Base-by-base conservation (phyloP, 1,139 yeast species). In the Magnusiomyces ingens region DNA sequence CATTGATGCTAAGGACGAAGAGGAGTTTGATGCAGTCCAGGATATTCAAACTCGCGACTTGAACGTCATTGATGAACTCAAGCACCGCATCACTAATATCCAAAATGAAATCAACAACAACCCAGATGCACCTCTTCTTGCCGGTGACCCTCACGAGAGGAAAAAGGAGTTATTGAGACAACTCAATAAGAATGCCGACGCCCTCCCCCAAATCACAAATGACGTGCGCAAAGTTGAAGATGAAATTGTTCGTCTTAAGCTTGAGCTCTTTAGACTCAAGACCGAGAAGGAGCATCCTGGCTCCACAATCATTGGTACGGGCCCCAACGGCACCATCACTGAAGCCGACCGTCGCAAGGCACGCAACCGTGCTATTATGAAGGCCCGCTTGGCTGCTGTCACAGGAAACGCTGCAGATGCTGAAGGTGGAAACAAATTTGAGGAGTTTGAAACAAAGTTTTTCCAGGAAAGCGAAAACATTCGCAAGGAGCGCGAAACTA, bases 361-460 rank as follows among this genome's bases (percentile, higher is more conserved):
- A 50, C 84, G 80, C 61, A 82, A 88, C 45, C 84, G 86, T 64
- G 93, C 93, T 50, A 71, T 82, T 55, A 74, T 91, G 60, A 84
- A 83, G 59, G 85, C 91, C 46, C 77, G 95, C 59, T 89, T 91
- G 95, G 95, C 96, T 19, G 88, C 93, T 8, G 75, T 93, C 60
- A 90, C 97, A 0, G 98, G 97, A 1, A 82, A 82, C 58, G 74
- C 82, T 1, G 70, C 73, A 6, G 73, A 76, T 51, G 70, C 76
- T 15, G 59, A 59, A 15, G 61, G 57, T 21, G 32, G 32, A 4
- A 58, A 61, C 21, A 82, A 75, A 53, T 70, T 75, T 52, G 84
- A 79, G 53, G 71, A 71, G 41, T 80, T 78, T 57, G 94, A 88
- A 61, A 68, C 74, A 17, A 75, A 76, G 58, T 74, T 84, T 58